These are phyloP conservation scores for Cynara cardunculus DNA, from an alignment of 129 eudicot genomes.

Conservation along the genomic window DNA sequence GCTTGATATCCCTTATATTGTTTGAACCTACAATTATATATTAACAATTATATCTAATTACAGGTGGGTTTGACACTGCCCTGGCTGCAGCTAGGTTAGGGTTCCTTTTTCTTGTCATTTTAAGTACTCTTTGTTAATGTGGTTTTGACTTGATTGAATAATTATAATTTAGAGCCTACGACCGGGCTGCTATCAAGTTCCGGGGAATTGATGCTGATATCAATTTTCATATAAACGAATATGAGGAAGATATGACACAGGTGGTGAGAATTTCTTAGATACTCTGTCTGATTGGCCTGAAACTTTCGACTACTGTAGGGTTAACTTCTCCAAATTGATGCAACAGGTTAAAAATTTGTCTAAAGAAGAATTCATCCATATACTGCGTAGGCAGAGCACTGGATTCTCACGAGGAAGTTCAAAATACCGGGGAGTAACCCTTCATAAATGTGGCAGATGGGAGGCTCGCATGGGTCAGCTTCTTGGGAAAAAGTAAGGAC, in stretches of 20 bases:
- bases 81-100: slow-evolving; percentile 97
- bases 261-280: slow-evolving; percentile 31
- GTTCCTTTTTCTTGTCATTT: background rate
- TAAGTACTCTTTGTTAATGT: background rate
- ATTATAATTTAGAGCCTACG: slow-evolving; percentile 66
- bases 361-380: slow-evolving; percentile 89
- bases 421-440: slow-evolving; percentile 84
- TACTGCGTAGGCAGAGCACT: slow-evolving; percentile 82
- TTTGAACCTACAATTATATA: background rate
- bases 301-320: slow-evolving; percentile 8
- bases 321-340: slow-evolving; percentile 15
- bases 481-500: slow-evolving; percentile 83
- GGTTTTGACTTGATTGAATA: slow-evolving; percentile 20
- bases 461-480: slow-evolving; percentile 97
- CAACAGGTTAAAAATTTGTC: slow-evolving; percentile 59
- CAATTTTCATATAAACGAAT: slow-evolving; percentile 68
- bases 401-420: slow-evolving; percentile 90
- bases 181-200: slow-evolving; percentile 90
- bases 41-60: slow-evolving; percentile 10
- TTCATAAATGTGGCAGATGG: slow-evolving; percentile 96
- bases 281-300: slow-evolving; percentile 19
- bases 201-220: slow-evolving; percentile 97
- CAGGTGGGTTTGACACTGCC: slow-evolving; percentile 98
- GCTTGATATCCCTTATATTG: background rate
- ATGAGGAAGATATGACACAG: slow-evolving; percentile 84